These are phyloP conservation scores for Nannochloropsis salina DNA, from an alignment of 108 stramenopile species.

Conservation along the genomic window DNA sequence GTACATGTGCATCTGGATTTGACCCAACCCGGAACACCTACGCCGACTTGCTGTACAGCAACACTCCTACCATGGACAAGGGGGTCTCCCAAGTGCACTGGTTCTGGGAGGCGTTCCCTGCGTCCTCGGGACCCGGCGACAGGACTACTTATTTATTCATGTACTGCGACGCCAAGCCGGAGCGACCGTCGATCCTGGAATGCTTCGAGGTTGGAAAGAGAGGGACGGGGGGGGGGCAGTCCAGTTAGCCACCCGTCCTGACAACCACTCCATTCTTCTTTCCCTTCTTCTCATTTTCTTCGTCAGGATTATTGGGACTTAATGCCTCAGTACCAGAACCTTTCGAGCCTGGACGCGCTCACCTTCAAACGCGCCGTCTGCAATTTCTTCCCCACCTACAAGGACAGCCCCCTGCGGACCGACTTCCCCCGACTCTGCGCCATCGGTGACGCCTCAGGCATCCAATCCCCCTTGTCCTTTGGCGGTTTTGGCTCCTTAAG, in stretches of 20 bases:
- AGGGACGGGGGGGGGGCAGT: background rate
- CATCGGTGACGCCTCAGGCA: constrained; percentile 62
- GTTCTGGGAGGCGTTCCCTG: constrained; percentile 91
- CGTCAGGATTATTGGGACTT: constrained; percentile 77
- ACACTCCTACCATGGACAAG: constrained; percentile 62
- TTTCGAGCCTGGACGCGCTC: constrained; percentile 57
- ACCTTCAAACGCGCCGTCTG: constrained; percentile 76
- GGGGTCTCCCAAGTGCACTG: constrained; percentile 59
- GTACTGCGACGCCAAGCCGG: constrained; percentile 78
- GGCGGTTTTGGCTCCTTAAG: constrained; percentile 91
- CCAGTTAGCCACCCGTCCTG: no score
- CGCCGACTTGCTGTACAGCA: constrained; percentile 82
- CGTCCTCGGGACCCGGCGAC: constrained; percentile 67
- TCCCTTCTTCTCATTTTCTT: background rate
- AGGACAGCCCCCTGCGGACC: constrained; percentile 77
- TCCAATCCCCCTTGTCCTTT: constrained; percentile 87
- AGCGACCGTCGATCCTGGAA: constrained; percentile 61
- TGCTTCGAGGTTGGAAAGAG: constrained; percentile 60
- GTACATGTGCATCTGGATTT: constrained; percentile 72
- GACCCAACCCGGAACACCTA: constrained; percentile 60
- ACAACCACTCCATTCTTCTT: background rate
- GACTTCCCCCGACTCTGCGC: constrained; percentile 59
- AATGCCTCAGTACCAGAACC: constrained; percentile 70
- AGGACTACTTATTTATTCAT: constrained; percentile 68
- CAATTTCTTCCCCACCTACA: constrained; percentile 88